phyloP scores from a whole-genome alignment of 352 stramenopile genomes.

The Phytophthora vignae region DNA sequence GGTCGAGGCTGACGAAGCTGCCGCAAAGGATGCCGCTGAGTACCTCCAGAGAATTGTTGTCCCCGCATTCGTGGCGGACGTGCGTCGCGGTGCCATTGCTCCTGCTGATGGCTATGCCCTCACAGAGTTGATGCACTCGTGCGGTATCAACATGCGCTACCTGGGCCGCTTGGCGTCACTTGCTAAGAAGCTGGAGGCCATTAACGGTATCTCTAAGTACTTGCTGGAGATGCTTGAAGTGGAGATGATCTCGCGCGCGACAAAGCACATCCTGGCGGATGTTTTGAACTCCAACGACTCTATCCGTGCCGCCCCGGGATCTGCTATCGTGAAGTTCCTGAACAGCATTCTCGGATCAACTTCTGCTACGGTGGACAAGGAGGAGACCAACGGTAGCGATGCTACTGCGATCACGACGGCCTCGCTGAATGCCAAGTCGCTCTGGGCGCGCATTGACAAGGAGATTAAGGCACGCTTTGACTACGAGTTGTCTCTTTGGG shows the following conservation, averaged over 20 bases:
- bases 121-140: constrained; percentile 95
- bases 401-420: constrained; percentile 20
- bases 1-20: constrained; percentile 70
- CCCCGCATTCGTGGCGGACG: constrained; percentile 83
- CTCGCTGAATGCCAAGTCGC: constrained; percentile 45
- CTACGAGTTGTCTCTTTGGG: constrained; percentile 83
- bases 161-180: constrained; percentile 92
- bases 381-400: constrained; percentile 27
- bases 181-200: constrained; percentile 87
- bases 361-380: constrained; percentile 16
- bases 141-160: constrained; percentile 98
- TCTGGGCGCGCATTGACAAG: constrained; percentile 70
- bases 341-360: constrained; percentile 84
- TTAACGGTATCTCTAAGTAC: constrained; percentile 91
- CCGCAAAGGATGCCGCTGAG: constrained; percentile 76
- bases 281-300: constrained; percentile 71
- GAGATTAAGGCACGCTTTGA: constrained; percentile 82
- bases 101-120: constrained; percentile 92
- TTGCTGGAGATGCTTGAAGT: constrained; percentile 95
- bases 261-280: constrained; percentile 89
- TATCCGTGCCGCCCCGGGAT: constrained; percentile 73
- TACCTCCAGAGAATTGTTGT: constrained; percentile 90
- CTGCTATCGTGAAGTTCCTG: constrained; percentile 82
- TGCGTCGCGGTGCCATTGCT: constrained; percentile 84
- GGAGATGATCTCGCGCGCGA: constrained; percentile 95